Percentiles rank a stretch among this genome's conserved stretches.
Evolutionary conservation across 1,284 basidiomycete species (phyloP).

Genomic region (Mycena citricolor): DNA sequence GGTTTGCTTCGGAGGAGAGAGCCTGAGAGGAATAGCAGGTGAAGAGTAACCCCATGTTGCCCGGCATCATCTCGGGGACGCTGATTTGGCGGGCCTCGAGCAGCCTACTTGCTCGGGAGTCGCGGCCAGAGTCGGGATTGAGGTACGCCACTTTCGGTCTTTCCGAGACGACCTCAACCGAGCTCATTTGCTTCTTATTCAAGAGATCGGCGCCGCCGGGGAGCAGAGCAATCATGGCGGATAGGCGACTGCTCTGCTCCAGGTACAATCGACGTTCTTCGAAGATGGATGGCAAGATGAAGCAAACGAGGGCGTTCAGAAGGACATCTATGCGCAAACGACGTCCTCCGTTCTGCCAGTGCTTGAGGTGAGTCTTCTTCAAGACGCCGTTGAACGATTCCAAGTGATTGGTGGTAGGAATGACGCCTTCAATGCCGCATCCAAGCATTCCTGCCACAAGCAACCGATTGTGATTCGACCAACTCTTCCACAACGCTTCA

Average conservation of each 20-base stretch:
- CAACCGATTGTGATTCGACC: constrained; percentile 18
- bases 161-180: too few species aligned
- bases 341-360: constrained; percentile 3
- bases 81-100: too few species aligned
- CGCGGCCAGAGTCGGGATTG: too few species aligned
- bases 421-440: too few species aligned
- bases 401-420: constrained; percentile 26
- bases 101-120: too few species aligned
- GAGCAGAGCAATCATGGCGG: not conserved
- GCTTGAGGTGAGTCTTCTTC: constrained; percentile 2
- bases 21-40: too few species aligned
- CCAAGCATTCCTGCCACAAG: too few species aligned
- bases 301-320: not conserved
- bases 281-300: constrained; percentile 5
- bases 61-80: too few species aligned
- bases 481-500: constrained; percentile 17
- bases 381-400: constrained; percentile 29
- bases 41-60: too few species aligned
- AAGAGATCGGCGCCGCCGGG: constrained; percentile 1
- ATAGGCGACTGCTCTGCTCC: not conserved
- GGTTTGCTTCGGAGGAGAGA: too few species aligned
- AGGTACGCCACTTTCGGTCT: too few species aligned
- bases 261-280: not conserved
- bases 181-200: too few species aligned
- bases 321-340: constrained; percentile 4